Base-by-base conservation (phyloP, 2,329 filamentous ascomycete genomes). In the Ascocoryne sarcoides region DNA sequence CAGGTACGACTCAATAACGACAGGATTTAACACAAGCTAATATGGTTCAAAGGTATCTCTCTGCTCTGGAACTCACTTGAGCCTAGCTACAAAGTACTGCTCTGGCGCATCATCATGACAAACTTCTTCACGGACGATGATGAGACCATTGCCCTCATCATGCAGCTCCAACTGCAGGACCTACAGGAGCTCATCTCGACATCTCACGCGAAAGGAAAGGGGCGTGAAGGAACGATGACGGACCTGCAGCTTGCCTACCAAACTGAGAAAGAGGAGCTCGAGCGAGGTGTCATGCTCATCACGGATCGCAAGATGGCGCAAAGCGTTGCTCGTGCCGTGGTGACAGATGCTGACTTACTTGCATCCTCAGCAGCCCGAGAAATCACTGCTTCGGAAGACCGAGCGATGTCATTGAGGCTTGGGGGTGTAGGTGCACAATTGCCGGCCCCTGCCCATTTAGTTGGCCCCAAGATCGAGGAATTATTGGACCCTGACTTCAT, bases 101-200 rank as follows among this genome's bases (percentile, higher is more conserved):
- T n/a, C n/a, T n/a, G n/a, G n/a, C n/a, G n/a, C n/a, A n/a, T n/a
- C n/a, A 26, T 26, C 23, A 26, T 26, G 23, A 12, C 23, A 7
- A 12, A 26, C 23, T 7, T 26, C 23, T 26, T 26, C 10, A 31
- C 17, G 28, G 21, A 37, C 4, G 41, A 49, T 12, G 39, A 49
- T 15, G 39, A 35, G 15, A 41, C 41, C 10, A 37, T 41, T 10
- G 20, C n/a, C 3, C 14, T 42, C 8, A 39, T 45, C 7, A 21
- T 36, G 23, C 36, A 30, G 10, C 47, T 26, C 33, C 44, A 36
- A 18, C 23, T 49, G 14, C 23, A 47, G 7, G 46, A 50, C 30
- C 3, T 26, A 1, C 21, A 37, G 19, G 36, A 36, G 2, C 18
- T 31, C 4, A 31, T 33, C n/a, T 16, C 31, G 4, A 23, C 17